A percentile compares a stretch with the other conserved stretches of the same genome.
phyloP scores from a whole-genome alignment of 345 rosid genomes.

The Fremontodendron californicum region DNA sequence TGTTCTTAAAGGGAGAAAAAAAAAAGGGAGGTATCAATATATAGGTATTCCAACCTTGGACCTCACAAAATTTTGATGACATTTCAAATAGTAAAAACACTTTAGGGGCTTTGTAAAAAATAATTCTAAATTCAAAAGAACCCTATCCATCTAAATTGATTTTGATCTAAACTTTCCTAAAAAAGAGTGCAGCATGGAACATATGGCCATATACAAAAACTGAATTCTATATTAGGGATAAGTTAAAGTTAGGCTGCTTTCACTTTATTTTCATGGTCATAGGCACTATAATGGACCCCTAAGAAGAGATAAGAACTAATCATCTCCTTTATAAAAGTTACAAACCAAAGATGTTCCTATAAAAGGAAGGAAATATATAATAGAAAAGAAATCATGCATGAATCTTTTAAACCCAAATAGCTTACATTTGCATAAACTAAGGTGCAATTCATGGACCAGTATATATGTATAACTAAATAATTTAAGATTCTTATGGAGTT shows the following conservation, averaged over 20 bases:
- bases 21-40: no score
- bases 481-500: not conserved
- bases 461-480: not conserved
- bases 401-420: not conserved
- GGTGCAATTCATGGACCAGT: not conserved
- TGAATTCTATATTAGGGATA: not conserved
- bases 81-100: not conserved
- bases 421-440: not conserved
- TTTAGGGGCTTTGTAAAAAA: not conserved
- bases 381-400: not conserved
- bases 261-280: not conserved
- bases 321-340: not conserved
- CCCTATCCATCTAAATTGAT: not conserved
- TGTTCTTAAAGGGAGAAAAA: not conserved
- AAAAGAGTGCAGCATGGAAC: not conserved
- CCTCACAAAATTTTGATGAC: not conserved
- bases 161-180: not conserved
- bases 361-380: not conserved
- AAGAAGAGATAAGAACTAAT: not conserved
- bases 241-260: not conserved
- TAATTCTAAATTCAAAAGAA: not conserved
- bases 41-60: not conserved
- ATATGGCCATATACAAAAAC: not conserved
- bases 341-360: not conserved
- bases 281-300: not conserved